Base-by-base conservation (phyloP, 2,329 filamentous ascomycete species). In the Pestalotiopsis fici region DNA sequence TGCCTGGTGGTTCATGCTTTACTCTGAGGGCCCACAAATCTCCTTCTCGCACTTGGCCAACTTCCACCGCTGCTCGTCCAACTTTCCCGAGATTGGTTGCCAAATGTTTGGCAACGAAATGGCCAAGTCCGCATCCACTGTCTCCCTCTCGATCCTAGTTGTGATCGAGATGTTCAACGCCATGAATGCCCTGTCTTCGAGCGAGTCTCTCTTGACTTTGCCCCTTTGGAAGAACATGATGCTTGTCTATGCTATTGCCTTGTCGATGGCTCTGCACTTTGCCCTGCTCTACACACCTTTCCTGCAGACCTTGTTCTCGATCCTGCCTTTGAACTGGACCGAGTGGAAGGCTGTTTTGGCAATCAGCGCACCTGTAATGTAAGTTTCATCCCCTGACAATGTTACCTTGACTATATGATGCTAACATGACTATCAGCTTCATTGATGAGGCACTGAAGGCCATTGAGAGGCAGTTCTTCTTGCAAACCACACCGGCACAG, bases 1-100 rank as follows among this genome's bases (percentile, higher is more conserved):
- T 78, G 95, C 94, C n/a, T 99, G 96, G 96, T 99, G 94, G 93
- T 99, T 98, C 86, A 95, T 99, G 92, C 97, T 92, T 85, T 95
- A 98, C 83, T 83, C 90, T 9, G 89, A 91, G 72, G 96, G 96
- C 0, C 96, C 96, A 27, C 93, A 97, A 79, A 97, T 99, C 81
- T 90, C 86, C 70, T 97, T 98, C 83, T 92, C 88, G 79, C 93
- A 99, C 78, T 85, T 99, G 72, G 86, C 92, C 27, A 92, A 97
- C 83, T 99, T 98, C 90, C 96, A 99, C 83, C 91, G 91, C 78
- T 99, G 96, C 88, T 91, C 91, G 0, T 76, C 92, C 18, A 86
- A 94, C 67, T 98, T 97, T 83, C 89, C 94, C 0, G 91, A 95
- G 74, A 93, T 98, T 74, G 95, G 94, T 65, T 99, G 96, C 82